Evolutionary conservation across 495 filamentous ascomycete genomes (phyloP).

Genomic region (Lasiosphaeris hirsuta): DNA sequence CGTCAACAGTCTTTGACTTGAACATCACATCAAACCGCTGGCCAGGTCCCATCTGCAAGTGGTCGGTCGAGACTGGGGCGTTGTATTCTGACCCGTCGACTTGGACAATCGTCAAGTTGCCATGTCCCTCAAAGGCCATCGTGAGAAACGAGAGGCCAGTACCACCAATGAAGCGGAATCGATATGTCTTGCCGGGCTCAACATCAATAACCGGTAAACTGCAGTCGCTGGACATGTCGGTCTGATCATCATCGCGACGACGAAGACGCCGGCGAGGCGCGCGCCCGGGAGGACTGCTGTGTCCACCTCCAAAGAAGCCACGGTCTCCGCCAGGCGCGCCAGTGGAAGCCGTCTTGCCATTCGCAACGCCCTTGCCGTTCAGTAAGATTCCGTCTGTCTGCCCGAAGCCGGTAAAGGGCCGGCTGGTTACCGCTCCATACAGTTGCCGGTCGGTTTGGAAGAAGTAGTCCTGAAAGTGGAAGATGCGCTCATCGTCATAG

Average conservation of each 20-base stretch:
- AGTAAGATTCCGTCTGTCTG: constrained; percentile 50
- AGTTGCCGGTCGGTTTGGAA: constrained; percentile 42
- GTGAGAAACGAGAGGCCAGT: constrained; percentile 50
- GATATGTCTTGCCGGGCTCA: constrained; percentile 55
- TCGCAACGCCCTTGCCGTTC: constrained; percentile 42
- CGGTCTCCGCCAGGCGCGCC: constrained; percentile 29
- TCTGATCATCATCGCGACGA: background rate
- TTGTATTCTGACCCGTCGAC: constrained; percentile 58
- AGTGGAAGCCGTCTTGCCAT: constrained; percentile 24
- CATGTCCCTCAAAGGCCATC: constrained; percentile 51
- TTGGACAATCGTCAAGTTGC: constrained; percentile 49
- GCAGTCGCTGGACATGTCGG: constrained; percentile 38
- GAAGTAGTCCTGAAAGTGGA: constrained; percentile 53
- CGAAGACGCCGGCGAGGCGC: background rate
- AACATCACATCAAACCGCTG: constrained; percentile 57
- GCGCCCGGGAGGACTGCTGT: background rate
- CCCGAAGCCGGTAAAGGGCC: constrained; percentile 43
- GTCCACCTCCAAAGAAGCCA: constrained; percentile 18
- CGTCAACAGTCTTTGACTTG: constrained; percentile 38
- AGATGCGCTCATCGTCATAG: constrained; percentile 55
- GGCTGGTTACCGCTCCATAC: constrained; percentile 33
- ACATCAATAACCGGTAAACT: constrained; percentile 50
- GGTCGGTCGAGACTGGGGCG: constrained; percentile 40
- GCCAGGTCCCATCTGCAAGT: constrained; percentile 52
- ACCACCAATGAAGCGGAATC: constrained; percentile 52